These are phyloP conservation scores for Aspergillus sp. DNA, from an alignment of 2,329 filamentous ascomycete species.

Conservation along the genomic window DNA sequence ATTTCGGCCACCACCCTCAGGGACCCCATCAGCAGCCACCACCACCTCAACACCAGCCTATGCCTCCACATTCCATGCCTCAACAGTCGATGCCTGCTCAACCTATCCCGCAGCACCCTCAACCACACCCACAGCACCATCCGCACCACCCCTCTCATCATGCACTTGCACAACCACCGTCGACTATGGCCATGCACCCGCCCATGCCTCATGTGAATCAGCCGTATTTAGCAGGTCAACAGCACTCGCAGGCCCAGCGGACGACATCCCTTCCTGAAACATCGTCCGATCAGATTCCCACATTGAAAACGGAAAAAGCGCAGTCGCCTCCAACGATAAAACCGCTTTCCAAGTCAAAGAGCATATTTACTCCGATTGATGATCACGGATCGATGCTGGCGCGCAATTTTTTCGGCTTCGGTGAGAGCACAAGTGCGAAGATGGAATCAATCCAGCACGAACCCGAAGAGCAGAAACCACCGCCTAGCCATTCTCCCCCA, in stretches of 20 bases:
- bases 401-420: slow-evolving; percentile 72
- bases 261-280: slow-evolving; percentile 61
- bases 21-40: slow-evolving; percentile 28
- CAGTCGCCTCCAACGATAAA: slow-evolving; percentile 59
- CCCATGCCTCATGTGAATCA: slow-evolving; percentile 59
- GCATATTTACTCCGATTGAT: slow-evolving; percentile 97
- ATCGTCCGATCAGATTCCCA: slow-evolving; percentile 54
- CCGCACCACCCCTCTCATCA: slow-evolving; percentile 43
- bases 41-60: slow-evolving; percentile 30
- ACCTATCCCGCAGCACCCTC: slow-evolving; percentile 43
- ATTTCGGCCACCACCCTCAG: slow-evolving; percentile 40
- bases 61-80: slow-evolving; percentile 24
- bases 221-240: slow-evolving; percentile 72
- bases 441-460: slow-evolving; percentile 35
- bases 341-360: slow-evolving; percentile 71
- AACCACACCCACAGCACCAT: slow-evolving; percentile 44
- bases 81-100: slow-evolving; percentile 36
- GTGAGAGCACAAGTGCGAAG: slow-evolving; percentile 40
- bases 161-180: slow-evolving; percentile 26
- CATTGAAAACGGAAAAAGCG: slow-evolving; percentile 41
- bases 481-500: slow-evolving; percentile 54
- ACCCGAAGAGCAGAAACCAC: slow-evolving; percentile 63
- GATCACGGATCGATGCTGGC: slow-evolving; percentile 85
- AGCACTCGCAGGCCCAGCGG: slow-evolving; percentile 60
- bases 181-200: slow-evolving; percentile 37